Percentiles rank a stretch among this genome's conserved stretches.
phyloP scores from a whole-genome alignment of 2,329 filamentous ascomycete genomes.

The Coniochaeta sp. region DNA sequence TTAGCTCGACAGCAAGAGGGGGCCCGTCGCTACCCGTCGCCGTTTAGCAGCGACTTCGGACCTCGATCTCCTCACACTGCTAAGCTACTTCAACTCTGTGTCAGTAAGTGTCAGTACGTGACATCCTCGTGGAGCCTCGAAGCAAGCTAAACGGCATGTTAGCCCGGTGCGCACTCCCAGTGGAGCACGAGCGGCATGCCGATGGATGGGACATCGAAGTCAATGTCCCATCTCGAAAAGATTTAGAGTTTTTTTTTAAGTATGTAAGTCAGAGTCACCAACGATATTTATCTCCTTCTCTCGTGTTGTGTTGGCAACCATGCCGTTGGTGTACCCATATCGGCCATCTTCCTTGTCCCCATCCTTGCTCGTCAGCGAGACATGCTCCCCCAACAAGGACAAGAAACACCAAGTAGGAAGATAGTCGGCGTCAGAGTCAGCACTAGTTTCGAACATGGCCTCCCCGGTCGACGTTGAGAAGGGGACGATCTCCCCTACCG shows the following conservation, averaged over 20 bases:
- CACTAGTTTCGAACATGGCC: not conserved
- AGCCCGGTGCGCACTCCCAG: not conserved
- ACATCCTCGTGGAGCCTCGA: not conserved
- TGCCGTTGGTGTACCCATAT: not conserved
- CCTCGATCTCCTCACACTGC: not conserved
- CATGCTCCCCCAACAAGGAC: not conserved
- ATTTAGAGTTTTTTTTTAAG: slow-evolving; percentile 1
- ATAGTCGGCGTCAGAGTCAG: not conserved
- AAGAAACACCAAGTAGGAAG: not conserved
- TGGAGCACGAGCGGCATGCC: slow-evolving; percentile 1
- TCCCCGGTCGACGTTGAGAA: not conserved
- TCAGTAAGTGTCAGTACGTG: too few species aligned
- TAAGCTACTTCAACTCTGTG: not conserved
- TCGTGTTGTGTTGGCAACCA: not conserved
- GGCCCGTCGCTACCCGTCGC: too few species aligned
- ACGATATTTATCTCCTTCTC: not conserved
- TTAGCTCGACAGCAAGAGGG: not conserved
- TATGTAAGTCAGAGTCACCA: not conserved
- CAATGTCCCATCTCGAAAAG: not conserved
- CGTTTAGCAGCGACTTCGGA: not conserved
- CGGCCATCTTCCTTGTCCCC: not conserved
- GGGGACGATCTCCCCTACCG: not conserved
- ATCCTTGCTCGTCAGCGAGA: not conserved
- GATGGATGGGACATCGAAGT: not conserved
- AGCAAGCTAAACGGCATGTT: not conserved